Conservation (phyloP, 306 rosid species). For the Sechiopsis laciniata region DNA sequence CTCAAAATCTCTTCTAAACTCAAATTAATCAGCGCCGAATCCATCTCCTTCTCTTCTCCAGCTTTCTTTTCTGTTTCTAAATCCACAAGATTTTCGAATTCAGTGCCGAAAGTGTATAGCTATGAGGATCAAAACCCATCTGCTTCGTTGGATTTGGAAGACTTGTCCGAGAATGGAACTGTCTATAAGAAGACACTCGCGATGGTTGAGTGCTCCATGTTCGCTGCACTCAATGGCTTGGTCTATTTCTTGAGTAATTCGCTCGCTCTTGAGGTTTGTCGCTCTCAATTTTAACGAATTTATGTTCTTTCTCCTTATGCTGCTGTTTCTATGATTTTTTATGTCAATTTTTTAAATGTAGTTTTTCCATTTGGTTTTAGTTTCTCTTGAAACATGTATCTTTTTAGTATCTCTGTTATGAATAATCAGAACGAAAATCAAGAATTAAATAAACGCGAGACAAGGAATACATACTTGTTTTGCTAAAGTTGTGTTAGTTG, state of each 20-base stretch:
- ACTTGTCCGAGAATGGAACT: constrained; percentile 58
- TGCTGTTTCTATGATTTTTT: background rate
- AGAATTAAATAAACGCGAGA: too few relatives aligned
- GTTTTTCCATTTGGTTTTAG: background rate
- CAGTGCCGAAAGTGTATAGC: constrained; percentile 25
- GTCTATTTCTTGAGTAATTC: constrained; percentile 93
- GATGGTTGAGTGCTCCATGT: constrained; percentile 97
- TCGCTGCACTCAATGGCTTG: constrained; percentile 88
- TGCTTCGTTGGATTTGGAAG: constrained; percentile 36
- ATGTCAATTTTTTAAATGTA: background rate
- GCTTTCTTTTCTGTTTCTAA: constrained; percentile 12
- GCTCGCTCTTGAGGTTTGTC: constrained; percentile 76
- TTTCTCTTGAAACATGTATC: background rate
- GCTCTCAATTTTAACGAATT: background rate
- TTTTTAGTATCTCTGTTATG: background rate
- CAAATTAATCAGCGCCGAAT: constrained; percentile 11
- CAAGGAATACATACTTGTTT: too few relatives aligned
- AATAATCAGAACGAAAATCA: too few relatives aligned
- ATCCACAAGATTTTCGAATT: constrained; percentile 38
- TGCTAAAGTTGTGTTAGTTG: too few relatives aligned
- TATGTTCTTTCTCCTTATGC: background rate
- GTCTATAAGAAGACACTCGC: constrained; percentile 73
- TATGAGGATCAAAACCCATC: constrained; percentile 29
- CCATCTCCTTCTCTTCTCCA: constrained; percentile 20
- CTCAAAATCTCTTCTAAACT: constrained; percentile 20